Evolutionary conservation across 2,329 filamentous ascomycete species (phyloP), one percentile per base, ranked within the genome.

Genomic region (Colletotrichum trifolii): DNA sequence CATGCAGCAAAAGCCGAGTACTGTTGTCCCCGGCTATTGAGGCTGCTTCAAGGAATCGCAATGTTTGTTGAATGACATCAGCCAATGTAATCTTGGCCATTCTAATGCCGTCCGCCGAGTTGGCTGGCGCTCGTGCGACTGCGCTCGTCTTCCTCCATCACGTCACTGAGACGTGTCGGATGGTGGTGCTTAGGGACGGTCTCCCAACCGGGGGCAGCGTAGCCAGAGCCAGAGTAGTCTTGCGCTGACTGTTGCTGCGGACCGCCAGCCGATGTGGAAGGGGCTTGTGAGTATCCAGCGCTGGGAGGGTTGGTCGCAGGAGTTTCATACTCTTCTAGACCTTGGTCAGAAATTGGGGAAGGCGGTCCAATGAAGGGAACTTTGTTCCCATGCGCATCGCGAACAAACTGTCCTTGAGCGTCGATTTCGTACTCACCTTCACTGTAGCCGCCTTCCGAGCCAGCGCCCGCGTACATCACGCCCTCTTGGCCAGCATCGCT

Each of bases 131-230:
- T 92, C 12, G 91, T 92, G 25, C 91, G 87, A 74, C 91, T 92
- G 54, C 89, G 84, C 77, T 96, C 93, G 68, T 96, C 91, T 73
- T 93, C 93, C 73, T 94, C 91, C 36, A 96, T 85, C 35, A 97
- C 94, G 77, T 97, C 94, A 75, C 93, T 97, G 68, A 97, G 81
- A 61, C 94, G 83, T 8, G 94, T 97, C 0, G 94, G 94, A 77
- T 97, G 93, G 70, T 96, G 92, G 76, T 97, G 94, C 60, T 89
- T 86, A 33, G 90, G 89, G 68, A 93, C 82, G n/a, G 81, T 80
- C 68, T 96, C 92, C 92, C 93, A 96, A 13, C 87, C 89, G 2
- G 88, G 84, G 2, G 87, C 85, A 8, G 83, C 89, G 76, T 89
- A 93, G 25, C 85, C 88, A 48, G 87, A 80, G 48, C 89, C 90